A percentile compares a stretch with the other conserved stretches of the same genome.
phyloP scores from a whole-genome alignment of 1,139 yeast genomes.

The Suhomyces maxii region DNA sequence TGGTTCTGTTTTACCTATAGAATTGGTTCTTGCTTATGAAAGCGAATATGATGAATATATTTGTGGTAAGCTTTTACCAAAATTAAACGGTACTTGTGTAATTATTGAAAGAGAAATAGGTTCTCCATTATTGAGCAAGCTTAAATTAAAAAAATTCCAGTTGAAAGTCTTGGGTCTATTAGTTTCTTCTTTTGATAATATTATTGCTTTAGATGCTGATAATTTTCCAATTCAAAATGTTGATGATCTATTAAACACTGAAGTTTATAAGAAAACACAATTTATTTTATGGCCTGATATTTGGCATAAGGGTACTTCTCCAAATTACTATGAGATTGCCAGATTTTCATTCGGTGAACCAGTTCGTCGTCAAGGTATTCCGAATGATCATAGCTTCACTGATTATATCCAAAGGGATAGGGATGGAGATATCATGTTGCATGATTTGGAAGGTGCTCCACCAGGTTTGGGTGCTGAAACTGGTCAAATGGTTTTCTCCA shows the following conservation, averaged over 20 bases:
- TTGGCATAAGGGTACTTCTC: slow-evolving; percentile 24
- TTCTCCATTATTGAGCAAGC: slow-evolving; percentile 16
- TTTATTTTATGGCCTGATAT: slow-evolving; percentile 26
- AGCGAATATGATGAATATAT: slow-evolving; percentile 21
- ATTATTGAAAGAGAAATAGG: slow-evolving; percentile 43
- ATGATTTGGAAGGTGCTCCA: slow-evolving; percentile 36
- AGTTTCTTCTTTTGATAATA: slow-evolving; percentile 22
- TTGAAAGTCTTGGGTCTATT: slow-evolving; percentile 22
- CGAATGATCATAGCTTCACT: slow-evolving; percentile 16
- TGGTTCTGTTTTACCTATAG: slow-evolving; percentile 21
- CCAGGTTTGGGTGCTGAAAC: slow-evolving; percentile 32
- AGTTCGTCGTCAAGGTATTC: slow-evolving; percentile 16
- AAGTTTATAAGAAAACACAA: slow-evolving; percentile 15
- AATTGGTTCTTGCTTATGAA: slow-evolving; percentile 17
- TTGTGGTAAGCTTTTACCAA: slow-evolving; percentile 19
- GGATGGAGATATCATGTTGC: slow-evolving; percentile 23
- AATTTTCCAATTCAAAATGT: slow-evolving; percentile 23
- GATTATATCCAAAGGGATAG: slow-evolving; percentile 18
- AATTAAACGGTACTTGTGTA: slow-evolving; percentile 21
- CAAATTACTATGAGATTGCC: slow-evolving; percentile 19
- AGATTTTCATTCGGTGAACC: slow-evolving; percentile 20
- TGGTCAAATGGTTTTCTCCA: slow-evolving; percentile 38
- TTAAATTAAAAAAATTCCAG: slow-evolving; percentile 19
- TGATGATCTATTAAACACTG: slow-evolving; percentile 16
- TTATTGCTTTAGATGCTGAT: slow-evolving; percentile 25